These are phyloP conservation scores for Conoideocrella luteorostrata DNA, from an alignment of 2,329 filamentous ascomycete genomes.

Conservation along the genomic window DNA sequence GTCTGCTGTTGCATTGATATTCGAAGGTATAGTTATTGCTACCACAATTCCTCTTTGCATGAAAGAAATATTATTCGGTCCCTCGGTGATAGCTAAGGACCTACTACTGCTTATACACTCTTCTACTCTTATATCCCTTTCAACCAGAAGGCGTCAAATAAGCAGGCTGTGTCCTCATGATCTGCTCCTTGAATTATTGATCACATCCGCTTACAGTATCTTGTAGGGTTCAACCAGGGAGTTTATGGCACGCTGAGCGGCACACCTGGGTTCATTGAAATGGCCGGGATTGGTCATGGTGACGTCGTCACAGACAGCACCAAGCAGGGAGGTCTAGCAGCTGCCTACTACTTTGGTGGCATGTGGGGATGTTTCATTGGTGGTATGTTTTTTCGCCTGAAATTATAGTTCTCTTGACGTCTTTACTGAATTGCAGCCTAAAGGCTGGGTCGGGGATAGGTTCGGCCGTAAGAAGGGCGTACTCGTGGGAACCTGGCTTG, in stretches of 20 bases:
- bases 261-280: conserved; percentile 31
- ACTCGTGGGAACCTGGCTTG: conserved; percentile 39
- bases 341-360: conserved; percentile 44
- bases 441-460: conserved; percentile 40
- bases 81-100: too few species aligned
- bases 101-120: too few species aligned
- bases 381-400: too few species aligned
- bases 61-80: too few species aligned
- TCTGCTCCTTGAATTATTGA: too few species aligned
- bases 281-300: conserved; percentile 40
- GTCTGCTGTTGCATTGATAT: conserved; percentile 16
- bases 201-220: conserved; percentile 12
- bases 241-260: conserved; percentile 46
- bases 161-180: too few species aligned
- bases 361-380: conserved; percentile 44
- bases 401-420: too few species aligned
- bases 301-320: conserved; percentile 41
- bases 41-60: too few species aligned
- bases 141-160: too few species aligned
- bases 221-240: conserved; percentile 45
- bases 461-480: conserved; percentile 41
- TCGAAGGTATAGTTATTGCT: too few species aligned
- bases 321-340: conserved; percentile 45
- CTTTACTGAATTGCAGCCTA: too few species aligned
- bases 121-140: too few species aligned